These are phyloP conservation scores for Apiotrichum gracile DNA, from an alignment of 1,284 basidiomycete genomes.

Conservation along the genomic window DNA sequence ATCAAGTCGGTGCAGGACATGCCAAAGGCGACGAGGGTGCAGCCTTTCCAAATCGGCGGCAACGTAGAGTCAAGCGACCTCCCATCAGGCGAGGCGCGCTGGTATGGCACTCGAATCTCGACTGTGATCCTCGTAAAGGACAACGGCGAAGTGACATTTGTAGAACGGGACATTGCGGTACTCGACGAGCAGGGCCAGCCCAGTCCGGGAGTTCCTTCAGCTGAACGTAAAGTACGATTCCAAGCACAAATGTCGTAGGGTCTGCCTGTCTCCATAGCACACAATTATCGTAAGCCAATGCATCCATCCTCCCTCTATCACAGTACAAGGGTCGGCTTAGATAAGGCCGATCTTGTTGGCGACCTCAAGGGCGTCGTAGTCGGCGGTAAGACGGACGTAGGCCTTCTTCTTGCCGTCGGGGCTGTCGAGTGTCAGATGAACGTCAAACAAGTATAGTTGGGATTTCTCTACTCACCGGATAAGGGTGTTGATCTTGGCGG, in stretches of 20 bases:
- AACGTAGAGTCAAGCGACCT: neutral
- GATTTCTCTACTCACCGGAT: conserved; percentile 63
- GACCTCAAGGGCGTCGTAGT: conserved; percentile 96
- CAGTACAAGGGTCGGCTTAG: conserved; percentile 28
- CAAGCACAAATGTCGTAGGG: neutral
- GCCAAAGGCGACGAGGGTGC: conserved; percentile 24
- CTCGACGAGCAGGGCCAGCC: conserved; percentile 22
- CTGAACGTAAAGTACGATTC: neutral
- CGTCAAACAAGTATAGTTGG: neutral
- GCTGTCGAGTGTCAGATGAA: conserved; percentile 49
- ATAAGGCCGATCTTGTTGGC: conserved; percentile 75
- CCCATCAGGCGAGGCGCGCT: conserved; percentile 9
- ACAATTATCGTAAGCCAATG: conserved; percentile 13
- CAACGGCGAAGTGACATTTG: conserved; percentile 34
- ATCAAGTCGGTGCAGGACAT: conserved; percentile 12
- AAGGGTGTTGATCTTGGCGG: conserved; percentile 94
- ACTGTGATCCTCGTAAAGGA: conserved; percentile 41
- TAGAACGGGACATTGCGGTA: conserved; percentile 37
- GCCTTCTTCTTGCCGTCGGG: conserved; percentile 99
- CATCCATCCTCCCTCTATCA: conserved; percentile 19
- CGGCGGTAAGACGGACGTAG: conserved; percentile 87
- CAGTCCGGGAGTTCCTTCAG: neutral
- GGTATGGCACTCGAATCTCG: conserved; percentile 42
- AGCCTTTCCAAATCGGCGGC: conserved; percentile 21
- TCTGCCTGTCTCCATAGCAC: too few relatives aligned